Percentiles rank a stretch among this genome's conserved stretches.
phyloP scores from a whole-genome alignment of 768 basidiomycete genomes.

The Sarcodon sp. region DNA sequence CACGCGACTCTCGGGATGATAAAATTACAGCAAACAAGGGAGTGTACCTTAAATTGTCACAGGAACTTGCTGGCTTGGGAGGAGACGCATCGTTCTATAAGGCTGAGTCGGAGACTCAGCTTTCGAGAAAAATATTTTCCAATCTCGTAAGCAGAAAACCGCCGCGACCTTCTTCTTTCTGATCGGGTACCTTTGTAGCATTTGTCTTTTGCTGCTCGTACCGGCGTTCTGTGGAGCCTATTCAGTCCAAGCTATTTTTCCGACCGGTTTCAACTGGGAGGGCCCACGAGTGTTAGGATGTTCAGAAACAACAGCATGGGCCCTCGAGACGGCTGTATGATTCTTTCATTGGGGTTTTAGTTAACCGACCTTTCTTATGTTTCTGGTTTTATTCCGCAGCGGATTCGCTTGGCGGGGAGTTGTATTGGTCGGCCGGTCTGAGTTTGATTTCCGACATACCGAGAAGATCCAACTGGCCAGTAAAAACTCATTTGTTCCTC shows the following conservation, averaged over 20 bases:
- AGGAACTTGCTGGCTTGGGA: constrained; percentile 70
- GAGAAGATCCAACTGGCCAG: constrained; percentile 65
- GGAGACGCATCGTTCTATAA: constrained; percentile 75
- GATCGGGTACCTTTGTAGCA: constrained; percentile 31
- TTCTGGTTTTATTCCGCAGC: constrained; percentile 24
- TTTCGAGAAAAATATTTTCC: constrained; percentile 41
- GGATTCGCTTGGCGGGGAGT: constrained; percentile 78
- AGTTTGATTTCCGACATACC: constrained; percentile 71
- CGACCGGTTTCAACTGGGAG: constrained; percentile 90
- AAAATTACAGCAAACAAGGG: constrained; percentile 50
- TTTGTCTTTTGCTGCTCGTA: constrained; percentile 57
- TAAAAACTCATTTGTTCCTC: constrained; percentile 69
- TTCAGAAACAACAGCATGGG: constrained; percentile 73
- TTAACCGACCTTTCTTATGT: neutral
- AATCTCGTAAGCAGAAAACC: constrained; percentile 38
- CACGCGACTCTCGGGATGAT: constrained; percentile 68
- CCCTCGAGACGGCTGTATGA: constrained; percentile 57
- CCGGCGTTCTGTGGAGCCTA: constrained; percentile 62
- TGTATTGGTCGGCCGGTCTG: constrained; percentile 67
- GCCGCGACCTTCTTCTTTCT: neutral
- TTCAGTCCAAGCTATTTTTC: constrained; percentile 43
- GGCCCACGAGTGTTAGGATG: constrained; percentile 72
- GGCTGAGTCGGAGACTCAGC: constrained; percentile 48
- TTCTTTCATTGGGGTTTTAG: neutral
- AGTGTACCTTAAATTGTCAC: constrained; percentile 43